Conservation (phyloP, 495 filamentous ascomycete species). For the Mytilinidion resinicola region DNA sequence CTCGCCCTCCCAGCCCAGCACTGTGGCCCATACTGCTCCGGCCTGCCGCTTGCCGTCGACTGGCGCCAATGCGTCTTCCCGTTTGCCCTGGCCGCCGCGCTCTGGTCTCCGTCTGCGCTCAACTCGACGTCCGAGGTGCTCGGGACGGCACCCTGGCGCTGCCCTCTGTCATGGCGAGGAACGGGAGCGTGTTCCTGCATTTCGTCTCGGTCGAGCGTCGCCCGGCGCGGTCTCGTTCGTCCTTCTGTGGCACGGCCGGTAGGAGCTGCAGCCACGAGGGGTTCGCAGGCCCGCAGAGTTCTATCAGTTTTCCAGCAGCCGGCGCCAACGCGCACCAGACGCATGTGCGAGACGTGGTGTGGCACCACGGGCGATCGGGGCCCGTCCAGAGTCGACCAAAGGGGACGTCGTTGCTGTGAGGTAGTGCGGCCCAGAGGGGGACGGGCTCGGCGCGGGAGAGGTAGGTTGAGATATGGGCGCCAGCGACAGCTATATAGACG, state of each 20-base stretch:
- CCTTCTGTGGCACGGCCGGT: background rate
- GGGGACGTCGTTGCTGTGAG: no score
- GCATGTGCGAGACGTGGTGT: constrained; percentile 24
- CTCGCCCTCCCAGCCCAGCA: constrained; percentile 16
- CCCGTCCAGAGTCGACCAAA: background rate
- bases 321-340: constrained; percentile 11
- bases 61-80: constrained; percentile 6
- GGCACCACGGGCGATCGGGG: constrained; percentile 8
- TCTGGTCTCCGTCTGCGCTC: background rate
- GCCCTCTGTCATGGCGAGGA: no score
- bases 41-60: constrained; percentile 16
- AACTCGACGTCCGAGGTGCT: constrained; percentile 4
- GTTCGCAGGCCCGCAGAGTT: constrained; percentile 4
- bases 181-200: no score
- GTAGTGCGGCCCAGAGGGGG: background rate
- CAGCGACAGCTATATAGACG: constrained; percentile 24
- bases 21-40: constrained; percentile 10
- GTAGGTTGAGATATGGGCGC: constrained; percentile 25
- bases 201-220: no score
- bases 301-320: constrained; percentile 16
- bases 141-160: background rate
- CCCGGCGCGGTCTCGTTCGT: no score
- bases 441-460: background rate
- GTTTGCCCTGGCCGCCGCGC: constrained; percentile 7
- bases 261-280: background rate